Evolutionary conservation across 2,329 filamentous ascomycete species (phyloP).

Genomic region (Geosmithia flava): DNA sequence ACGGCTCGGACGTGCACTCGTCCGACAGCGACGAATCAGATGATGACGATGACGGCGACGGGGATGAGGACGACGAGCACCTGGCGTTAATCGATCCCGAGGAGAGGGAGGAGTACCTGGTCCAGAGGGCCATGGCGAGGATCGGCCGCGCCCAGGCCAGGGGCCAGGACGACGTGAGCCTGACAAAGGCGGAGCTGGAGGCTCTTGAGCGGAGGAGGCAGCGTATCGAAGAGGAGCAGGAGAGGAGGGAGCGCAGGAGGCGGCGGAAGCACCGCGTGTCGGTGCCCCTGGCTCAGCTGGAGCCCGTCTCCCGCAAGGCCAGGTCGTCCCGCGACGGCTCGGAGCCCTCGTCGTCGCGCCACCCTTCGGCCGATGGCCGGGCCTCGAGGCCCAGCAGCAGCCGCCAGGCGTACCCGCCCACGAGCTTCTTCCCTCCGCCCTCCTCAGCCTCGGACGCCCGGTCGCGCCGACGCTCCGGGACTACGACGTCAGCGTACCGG

Average conservation of each 20-base stretch:
- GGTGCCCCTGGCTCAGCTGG: slow-evolving; percentile 40
- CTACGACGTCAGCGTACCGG: slow-evolving; percentile 22
- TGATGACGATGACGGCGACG: slow-evolving; percentile 1
- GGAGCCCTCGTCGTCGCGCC: slow-evolving; percentile 14
- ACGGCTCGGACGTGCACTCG: slow-evolving; percentile 6
- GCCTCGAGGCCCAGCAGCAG: slow-evolving; percentile 2
- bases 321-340: slow-evolving; percentile 11
- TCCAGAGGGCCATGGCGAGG: slow-evolving; percentile 66
- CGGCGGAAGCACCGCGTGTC: slow-evolving; percentile 35
- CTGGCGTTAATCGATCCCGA: slow-evolving; percentile 41
- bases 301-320: slow-evolving; percentile 25
- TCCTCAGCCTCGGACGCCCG: slow-evolving; percentile 22
- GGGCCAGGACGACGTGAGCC: slow-evolving; percentile 66
- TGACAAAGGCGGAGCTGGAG: slow-evolving; percentile 69
- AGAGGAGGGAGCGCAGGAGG: slow-evolving; percentile 18
- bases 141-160: slow-evolving; percentile 67
- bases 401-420: slow-evolving; percentile 25
- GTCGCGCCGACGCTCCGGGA: slow-evolving; percentile 27
- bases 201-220: slow-evolving; percentile 60
- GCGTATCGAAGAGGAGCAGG: slow-evolving; percentile 35
- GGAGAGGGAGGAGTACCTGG: slow-evolving; percentile 62
- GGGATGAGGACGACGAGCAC: slow-evolving; percentile 20
- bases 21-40: slow-evolving; percentile 11
- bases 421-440: slow-evolving; percentile 39
- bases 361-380: slow-evolving; percentile 16